These are phyloP conservation scores for Populus hybrid DNA, from an alignment of 441 rosid genomes.

Conservation along the genomic window DNA sequence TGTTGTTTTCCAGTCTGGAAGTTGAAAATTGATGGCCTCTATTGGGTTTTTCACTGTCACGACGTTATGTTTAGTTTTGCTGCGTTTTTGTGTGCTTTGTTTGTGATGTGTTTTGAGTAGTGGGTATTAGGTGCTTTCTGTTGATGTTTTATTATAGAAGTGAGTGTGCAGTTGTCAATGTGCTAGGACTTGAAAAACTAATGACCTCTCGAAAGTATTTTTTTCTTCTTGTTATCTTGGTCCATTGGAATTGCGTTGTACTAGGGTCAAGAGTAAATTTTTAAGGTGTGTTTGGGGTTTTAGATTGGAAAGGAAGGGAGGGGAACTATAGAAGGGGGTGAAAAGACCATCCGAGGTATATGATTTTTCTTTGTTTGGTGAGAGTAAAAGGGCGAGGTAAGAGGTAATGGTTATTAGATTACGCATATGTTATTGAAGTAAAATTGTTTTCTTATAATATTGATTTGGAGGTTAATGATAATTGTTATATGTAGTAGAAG, in stretches of 20 bases:
- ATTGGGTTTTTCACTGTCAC: background rate
- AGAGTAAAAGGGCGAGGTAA: background rate
- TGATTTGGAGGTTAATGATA: background rate
- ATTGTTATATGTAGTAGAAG: background rate
- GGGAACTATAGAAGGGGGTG: background rate
- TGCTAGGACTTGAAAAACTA: background rate
- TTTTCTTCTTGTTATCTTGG: background rate
- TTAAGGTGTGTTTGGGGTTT: background rate
- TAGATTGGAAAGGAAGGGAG: background rate
- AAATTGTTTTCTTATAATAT: background rate
- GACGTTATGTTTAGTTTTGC: background rate
- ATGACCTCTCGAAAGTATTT: background rate
- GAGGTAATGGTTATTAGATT: background rate
- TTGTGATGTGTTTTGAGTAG: background rate
- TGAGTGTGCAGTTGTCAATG: background rate
- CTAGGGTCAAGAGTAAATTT: background rate
- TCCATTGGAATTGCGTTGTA: background rate
- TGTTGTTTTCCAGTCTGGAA: background rate
- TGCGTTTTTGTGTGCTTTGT: background rate
- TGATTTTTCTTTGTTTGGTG: background rate
- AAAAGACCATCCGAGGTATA: background rate
- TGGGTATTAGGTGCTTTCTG: conserved; percentile 13
- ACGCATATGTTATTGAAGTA: background rate
- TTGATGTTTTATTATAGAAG: conserved; percentile 1
- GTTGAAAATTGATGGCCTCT: background rate